phyloP scores from a whole-genome alignment of 768 basidiomycete genomes.

The Calocera viscosa region DNA sequence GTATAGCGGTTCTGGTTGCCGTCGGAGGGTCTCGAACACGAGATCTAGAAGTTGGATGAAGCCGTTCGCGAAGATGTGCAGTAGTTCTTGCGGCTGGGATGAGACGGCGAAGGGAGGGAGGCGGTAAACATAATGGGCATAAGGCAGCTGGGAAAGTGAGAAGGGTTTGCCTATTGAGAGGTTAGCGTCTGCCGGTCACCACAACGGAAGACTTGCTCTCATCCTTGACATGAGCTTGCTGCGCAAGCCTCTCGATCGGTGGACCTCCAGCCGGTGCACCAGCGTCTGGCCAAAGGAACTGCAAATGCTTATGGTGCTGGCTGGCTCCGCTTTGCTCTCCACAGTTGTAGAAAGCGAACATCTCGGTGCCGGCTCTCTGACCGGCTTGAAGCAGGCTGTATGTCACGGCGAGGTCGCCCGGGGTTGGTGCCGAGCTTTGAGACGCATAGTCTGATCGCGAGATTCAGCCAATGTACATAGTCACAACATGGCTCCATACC shows the following conservation, averaged over 20 bases:
- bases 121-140: constrained; percentile 69
- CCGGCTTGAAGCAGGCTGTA: constrained; percentile 66
- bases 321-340: constrained; percentile 74
- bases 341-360: constrained; percentile 91
- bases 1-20: constrained; percentile 47
- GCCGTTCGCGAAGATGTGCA: constrained; percentile 40
- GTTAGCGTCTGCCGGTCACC: not conserved
- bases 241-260: constrained; percentile 64
- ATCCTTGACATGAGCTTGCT: constrained; percentile 40
- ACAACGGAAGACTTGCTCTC: constrained; percentile 36
- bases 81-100: constrained; percentile 35
- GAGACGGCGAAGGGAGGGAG: constrained; percentile 30
- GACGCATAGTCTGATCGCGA: constrained; percentile 47
- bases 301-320: constrained; percentile 84
- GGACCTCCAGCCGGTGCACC: constrained; percentile 36
- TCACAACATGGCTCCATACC: constrained; percentile 33
- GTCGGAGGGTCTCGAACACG: constrained; percentile 56
- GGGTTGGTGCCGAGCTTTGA: constrained; percentile 68
- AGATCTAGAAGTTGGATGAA: constrained; percentile 70
- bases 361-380: constrained; percentile 41
- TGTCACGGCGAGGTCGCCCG: constrained; percentile 62
- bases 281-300: constrained; percentile 55
- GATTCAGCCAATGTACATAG: not conserved
- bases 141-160: constrained; percentile 51
- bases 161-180: constrained; percentile 55